Evolutionary conservation across 495 filamentous ascomycete species (phyloP).

Genomic region (Physcia stellaris): DNA sequence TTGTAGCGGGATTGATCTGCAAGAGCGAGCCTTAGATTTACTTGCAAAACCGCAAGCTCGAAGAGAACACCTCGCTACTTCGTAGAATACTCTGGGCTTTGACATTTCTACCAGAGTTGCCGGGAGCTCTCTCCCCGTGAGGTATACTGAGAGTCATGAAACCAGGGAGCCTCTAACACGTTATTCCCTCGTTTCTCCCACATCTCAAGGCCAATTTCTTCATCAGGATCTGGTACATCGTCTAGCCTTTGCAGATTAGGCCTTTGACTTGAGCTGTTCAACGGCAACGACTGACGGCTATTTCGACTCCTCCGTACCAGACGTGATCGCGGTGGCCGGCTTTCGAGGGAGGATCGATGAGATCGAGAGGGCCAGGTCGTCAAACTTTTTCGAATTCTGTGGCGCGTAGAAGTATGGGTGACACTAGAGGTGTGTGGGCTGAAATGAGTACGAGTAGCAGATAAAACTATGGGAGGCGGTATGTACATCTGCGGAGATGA

Average conservation of each 20-base stretch:
- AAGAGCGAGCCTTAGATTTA: too few species aligned
- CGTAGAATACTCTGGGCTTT: too few species aligned
- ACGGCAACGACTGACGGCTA: background rate
- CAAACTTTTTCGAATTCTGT: too few species aligned
- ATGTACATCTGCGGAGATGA: background rate
- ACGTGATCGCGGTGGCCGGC: background rate
- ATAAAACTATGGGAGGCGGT: background rate
- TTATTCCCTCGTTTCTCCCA: conserved; percentile 8
- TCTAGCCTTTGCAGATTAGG: background rate
- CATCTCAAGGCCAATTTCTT: conserved; percentile 7
- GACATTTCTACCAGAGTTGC: too few species aligned
- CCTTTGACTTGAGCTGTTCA: background rate
- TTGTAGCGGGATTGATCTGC: too few species aligned
- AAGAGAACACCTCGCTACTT: too few species aligned
- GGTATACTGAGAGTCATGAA: too few species aligned
- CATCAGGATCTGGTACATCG: conserved; percentile 6
- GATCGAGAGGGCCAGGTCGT: background rate
- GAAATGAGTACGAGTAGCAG: background rate
- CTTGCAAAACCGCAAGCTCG: too few species aligned
- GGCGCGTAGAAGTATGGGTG: background rate
- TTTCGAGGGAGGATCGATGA: background rate
- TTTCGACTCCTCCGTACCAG: background rate
- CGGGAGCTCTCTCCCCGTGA: too few species aligned
- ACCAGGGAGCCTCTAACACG: conserved; percentile 9
- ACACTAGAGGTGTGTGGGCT: background rate